Base-by-base conservation (phyloP, 2,329 filamentous ascomycete genomes). In the Boeremia lycopersici region DNA sequence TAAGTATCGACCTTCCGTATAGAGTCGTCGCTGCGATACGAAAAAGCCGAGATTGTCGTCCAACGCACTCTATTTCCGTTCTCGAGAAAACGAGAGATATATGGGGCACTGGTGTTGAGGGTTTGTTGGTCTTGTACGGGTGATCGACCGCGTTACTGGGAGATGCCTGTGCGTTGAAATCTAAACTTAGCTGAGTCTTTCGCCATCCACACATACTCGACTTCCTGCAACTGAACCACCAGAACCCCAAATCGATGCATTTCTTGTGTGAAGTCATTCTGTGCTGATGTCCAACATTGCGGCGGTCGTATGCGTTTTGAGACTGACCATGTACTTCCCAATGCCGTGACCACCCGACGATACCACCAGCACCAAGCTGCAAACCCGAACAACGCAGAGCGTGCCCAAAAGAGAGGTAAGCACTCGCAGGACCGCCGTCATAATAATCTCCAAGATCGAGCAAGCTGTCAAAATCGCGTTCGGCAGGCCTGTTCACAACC, bases 141-240 rank as follows among this genome's bases (percentile, higher is more conserved):
- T 50, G 52, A 55, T 55, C 52, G 46, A 50, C 52, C 36, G 26
- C 23, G 25, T 19, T 30, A 40, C 46, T 39, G 52, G 41, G 52
- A 38, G 15, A 29, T n/a, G 45, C 41, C 41, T 46, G 42, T 46
- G 35, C 42, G 36, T 15, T 34, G 23, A 12, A 23, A 25, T 35
- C 45, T 48, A 54, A 40, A 44, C 39, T 48, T 54, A 54, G 51
- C 51, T 29, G 19, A 23, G 47, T 26, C 31, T 31, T 31, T 40
- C 15, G n/a, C 35, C 26, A 17, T 29, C 12, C 11, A 29, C 11
- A 25, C n/a, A 29, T 13, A 11, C 33, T 15, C 10, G 17, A 13
- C 19, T 6, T 38, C 31, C 23, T 11, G 15, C 8, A 23, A 19
- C 8, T 10, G 19, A 28, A 9, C 15, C 9, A 36, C 31, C 11